Percentiles rank a stretch among this genome's conserved stretches.
phyloP scores from a whole-genome alignment of 805 yeast genomes.

The Candida verbasci region DNA sequence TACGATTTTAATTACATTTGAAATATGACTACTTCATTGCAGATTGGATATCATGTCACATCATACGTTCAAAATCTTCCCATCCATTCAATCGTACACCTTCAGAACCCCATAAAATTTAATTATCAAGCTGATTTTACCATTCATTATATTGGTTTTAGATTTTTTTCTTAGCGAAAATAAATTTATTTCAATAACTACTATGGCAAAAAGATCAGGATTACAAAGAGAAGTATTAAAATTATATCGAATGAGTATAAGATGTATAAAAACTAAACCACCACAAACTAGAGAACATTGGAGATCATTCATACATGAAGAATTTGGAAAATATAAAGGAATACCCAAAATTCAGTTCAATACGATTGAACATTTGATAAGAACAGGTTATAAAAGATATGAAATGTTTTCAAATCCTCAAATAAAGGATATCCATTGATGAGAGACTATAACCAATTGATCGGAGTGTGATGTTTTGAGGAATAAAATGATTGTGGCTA shows the following conservation, averaged over 20 bases:
- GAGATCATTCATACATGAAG: conserved; percentile 47
- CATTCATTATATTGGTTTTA: no score
- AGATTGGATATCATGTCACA: no score
- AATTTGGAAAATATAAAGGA: conserved; percentile 54
- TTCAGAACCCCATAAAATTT: no score
- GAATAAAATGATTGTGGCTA: background rate
- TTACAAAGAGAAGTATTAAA: conserved; percentile 44
- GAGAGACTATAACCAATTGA: background rate
- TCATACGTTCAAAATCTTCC: no score
- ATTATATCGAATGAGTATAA: conserved; percentile 46
- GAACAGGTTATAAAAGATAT: conserved; percentile 67
- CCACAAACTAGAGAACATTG: conserved; percentile 39
- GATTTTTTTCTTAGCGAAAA: no score
- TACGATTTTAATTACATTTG: no score
- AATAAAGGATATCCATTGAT: conserved; percentile 57
- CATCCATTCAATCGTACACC: no score
- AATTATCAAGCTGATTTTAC: no score
- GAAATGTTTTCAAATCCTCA: conserved; percentile 71
- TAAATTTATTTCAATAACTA: no score
- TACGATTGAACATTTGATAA: conserved; percentile 77
- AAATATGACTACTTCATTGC: no score
- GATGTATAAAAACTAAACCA: conserved; percentile 46
- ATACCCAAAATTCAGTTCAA: conserved; percentile 76
- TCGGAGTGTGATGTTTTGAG: no score
- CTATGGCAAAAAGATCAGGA: conserved; percentile 41